A percentile compares a stretch with the other conserved stretches of the same genome.
These are phyloP conservation scores for Metschnikowia lachancei DNA, from an alignment of 805 yeast genomes.

Conservation along the genomic window DNA sequence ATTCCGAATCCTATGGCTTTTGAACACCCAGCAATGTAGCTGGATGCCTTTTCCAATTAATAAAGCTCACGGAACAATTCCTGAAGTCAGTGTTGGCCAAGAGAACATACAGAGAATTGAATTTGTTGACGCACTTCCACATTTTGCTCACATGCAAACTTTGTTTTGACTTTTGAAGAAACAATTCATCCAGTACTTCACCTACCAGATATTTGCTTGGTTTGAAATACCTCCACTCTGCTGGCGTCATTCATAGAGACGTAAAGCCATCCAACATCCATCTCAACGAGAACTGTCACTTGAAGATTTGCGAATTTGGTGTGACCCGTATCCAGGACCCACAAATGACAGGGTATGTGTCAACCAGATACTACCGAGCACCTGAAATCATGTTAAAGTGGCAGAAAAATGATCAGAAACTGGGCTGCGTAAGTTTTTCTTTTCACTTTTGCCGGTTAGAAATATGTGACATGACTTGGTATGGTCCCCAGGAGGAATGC, in stretches of 20 bases:
- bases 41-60: too few relatives aligned
- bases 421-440: too few relatives aligned
- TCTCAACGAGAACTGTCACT: conserved; percentile 85
- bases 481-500: too few relatives aligned
- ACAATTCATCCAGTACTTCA: conserved; percentile 94
- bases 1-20: too few relatives aligned
- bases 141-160: conserved; percentile 80
- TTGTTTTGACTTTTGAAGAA: conserved; percentile 95
- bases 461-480: too few relatives aligned
- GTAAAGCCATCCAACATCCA: conserved; percentile 81
- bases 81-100: conserved; percentile 92
- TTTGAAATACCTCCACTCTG: conserved; percentile 84
- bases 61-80: conserved; percentile 97
- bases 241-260: conserved; percentile 89
- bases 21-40: too few relatives aligned
- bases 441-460: too few relatives aligned
- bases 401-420: conserved; percentile 99
- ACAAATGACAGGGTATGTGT: conserved; percentile 97
- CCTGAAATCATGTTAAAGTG: conserved; percentile 98
- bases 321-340: conserved; percentile 97
- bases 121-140: conserved; percentile 88
- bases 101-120: conserved; percentile 93
- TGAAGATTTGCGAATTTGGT: conserved; percentile 92
- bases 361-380: conserved; percentile 93
- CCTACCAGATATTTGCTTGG: conserved; percentile 93